A percentile compares a stretch with the other conserved stretches of the same genome.
Conservation (phyloP, 352 stramenopile species). For the Aphanomyces invadans region DNA sequence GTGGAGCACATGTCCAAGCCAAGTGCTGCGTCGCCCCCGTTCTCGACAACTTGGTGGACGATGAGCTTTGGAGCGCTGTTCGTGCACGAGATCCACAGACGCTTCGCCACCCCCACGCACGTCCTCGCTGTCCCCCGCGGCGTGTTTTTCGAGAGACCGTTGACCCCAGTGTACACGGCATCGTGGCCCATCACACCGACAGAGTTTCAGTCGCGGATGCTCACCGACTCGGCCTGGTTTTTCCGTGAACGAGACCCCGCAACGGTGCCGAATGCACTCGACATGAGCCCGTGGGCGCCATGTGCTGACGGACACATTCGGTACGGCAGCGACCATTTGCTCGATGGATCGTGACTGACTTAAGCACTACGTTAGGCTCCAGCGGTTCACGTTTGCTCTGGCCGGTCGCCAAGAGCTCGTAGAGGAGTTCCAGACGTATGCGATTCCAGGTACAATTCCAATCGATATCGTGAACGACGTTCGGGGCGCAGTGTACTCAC, state of each 20-base stretch:
- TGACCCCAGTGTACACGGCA: neutral
- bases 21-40: neutral
- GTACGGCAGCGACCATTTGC: neutral
- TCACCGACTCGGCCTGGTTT: conserved; percentile 5
- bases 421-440: conserved; percentile 6
- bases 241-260: conserved; percentile 8
- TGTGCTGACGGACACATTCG: conserved; percentile 17
- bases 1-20: conserved; percentile 9
- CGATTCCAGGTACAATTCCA: neutral
- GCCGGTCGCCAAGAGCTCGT: neutral
- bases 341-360: too few species aligned
- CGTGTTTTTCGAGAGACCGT: conserved; percentile 6
- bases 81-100: neutral
- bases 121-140: neutral
- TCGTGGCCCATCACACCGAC: conserved; percentile 13
- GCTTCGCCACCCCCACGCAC: conserved; percentile 9
- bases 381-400: conserved; percentile 8
- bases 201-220: conserved; percentile 1
- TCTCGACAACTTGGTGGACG: neutral
- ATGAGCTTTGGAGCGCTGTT: conserved; percentile 16
- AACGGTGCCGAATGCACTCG: neutral
- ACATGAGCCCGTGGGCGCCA: conserved; percentile 22
- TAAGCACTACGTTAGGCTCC: too few species aligned
- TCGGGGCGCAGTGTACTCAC: neutral
- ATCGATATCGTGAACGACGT: too few species aligned